These are phyloP conservation scores for Artemisia tridentata DNA, from an alignment of 129 eudicot species.

Conservation along the genomic window DNA sequence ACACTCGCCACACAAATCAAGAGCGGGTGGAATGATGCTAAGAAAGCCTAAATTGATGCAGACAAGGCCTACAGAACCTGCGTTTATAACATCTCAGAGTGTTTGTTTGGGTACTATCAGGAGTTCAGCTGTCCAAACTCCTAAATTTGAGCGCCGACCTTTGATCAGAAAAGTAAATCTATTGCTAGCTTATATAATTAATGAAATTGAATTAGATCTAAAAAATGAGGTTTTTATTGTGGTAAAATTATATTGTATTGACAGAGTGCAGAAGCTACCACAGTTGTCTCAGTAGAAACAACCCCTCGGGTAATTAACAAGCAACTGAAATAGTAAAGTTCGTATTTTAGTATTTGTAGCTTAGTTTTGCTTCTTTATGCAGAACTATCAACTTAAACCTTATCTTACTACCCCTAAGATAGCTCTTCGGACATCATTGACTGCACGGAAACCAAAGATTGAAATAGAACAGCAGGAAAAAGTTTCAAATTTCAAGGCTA, in stretches of 20 bases:
- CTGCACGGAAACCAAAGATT: constrained; percentile 56
- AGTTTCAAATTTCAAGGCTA: constrained; percentile 71
- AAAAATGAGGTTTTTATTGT: background rate
- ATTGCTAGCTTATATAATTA: background rate
- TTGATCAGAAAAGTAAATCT: constrained; percentile 58
- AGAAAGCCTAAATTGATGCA: constrained; percentile 56
- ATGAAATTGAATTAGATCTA: background rate
- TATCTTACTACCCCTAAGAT: constrained; percentile 41
- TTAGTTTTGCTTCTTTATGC: background rate
- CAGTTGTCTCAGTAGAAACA: constrained; percentile 56
- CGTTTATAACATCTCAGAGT: no score
- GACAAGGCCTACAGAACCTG: constrained; percentile 66
- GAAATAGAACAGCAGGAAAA: constrained; percentile 65
- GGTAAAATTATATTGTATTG: constrained; percentile 3
- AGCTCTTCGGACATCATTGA: constrained; percentile 54
- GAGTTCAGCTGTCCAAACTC: background rate
- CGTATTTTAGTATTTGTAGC: no score
- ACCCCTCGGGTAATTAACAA: constrained; percentile 28
- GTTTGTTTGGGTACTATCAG: no score
- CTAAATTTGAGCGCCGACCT: constrained; percentile 48
- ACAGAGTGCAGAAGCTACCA: constrained; percentile 50
- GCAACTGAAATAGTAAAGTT: background rate
- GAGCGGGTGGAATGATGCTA: constrained; percentile 47
- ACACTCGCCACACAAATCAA: constrained; percentile 2
- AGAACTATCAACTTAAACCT: constrained; percentile 39